phyloP scores from a whole-genome alignment of 441 rosid genomes.

The Kokia cookei region DNA sequence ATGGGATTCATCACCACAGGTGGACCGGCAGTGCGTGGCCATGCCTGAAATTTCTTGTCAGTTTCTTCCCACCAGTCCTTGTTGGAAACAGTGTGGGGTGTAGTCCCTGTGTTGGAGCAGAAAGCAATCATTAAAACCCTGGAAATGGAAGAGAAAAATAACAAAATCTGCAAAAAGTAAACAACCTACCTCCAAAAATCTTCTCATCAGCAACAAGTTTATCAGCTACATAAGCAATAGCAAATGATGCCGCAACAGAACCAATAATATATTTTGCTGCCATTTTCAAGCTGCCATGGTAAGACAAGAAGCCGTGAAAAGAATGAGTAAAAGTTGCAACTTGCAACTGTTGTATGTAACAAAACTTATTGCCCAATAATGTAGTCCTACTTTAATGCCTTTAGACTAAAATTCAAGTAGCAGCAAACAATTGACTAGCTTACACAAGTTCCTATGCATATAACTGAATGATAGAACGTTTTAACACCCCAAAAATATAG shows the following conservation, averaged over 20 bases:
- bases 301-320: background rate
- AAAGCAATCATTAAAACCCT: background rate
- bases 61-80: constrained; percentile 80
- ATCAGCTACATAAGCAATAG: constrained; percentile 50
- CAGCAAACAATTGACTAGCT: background rate
- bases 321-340: background rate
- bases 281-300: constrained; percentile 33
- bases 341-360: background rate
- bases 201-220: constrained; percentile 47
- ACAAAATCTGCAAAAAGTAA: background rate
- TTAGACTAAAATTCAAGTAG: background rate
- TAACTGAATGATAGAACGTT: background rate
- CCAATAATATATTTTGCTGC: constrained; percentile 44
- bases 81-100: constrained; percentile 54
- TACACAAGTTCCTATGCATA: background rate
- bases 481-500: background rate
- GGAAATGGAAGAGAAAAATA: background rate
- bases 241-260: constrained; percentile 56
- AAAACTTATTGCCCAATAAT: background rate
- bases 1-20: constrained; percentile 91
- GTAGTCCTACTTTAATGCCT: background rate
- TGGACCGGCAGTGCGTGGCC: constrained; percentile 89
- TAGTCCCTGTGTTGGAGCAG: constrained; percentile 39
- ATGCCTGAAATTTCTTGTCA: constrained; percentile 81
- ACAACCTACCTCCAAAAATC: constrained; percentile 67